Evolutionary conservation across 805 yeast genomes (phyloP).

Genomic region (Brettanomyces custersianus): DNA sequence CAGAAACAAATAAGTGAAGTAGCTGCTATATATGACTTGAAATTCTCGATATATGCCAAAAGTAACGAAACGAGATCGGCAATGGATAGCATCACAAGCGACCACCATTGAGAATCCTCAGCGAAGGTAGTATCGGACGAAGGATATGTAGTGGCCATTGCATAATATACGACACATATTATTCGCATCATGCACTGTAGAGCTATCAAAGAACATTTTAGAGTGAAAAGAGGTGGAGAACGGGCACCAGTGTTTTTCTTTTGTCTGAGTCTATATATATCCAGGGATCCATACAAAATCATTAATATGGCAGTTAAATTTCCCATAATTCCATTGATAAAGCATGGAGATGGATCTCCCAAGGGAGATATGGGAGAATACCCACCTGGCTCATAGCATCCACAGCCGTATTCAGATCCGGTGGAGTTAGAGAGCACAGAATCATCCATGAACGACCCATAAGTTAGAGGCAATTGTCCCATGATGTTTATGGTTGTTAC

Average conservation of each 20-base stretch:
- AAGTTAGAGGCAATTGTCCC: too few relatives aligned
- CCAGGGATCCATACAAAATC: conserved; percentile 29
- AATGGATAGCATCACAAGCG: conserved; percentile 24
- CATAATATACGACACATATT: conserved; percentile 11
- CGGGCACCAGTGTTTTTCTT: conserved; percentile 22
- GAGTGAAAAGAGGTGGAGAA: conserved; percentile 30
- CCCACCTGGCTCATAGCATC: conserved; percentile 35
- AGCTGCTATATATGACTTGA: conserved; percentile 53
- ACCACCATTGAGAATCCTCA: conserved; percentile 21
- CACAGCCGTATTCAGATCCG: too few relatives aligned
- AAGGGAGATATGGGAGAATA: conserved; percentile 30
- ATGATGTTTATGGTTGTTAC: too few relatives aligned
- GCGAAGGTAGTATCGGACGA: conserved; percentile 16
- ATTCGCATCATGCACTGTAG: conserved; percentile 31
- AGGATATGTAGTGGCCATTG: conserved; percentile 8
- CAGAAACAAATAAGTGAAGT: conserved; percentile 69
- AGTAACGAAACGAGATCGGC: conserved; percentile 43
- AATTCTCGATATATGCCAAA: conserved; percentile 66
- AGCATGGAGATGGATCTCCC: conserved; percentile 44
- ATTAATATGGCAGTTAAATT: conserved; percentile 28
- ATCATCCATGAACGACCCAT: too few relatives aligned
- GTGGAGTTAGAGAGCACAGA: too few relatives aligned
- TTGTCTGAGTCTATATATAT: conserved; percentile 26
- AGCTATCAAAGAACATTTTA: conserved; percentile 31
- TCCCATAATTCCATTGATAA: conserved; percentile 35